Evolutionary conservation across 768 basidiomycete genomes (phyloP).

Genomic region (Wakefieldia striispora): DNA sequence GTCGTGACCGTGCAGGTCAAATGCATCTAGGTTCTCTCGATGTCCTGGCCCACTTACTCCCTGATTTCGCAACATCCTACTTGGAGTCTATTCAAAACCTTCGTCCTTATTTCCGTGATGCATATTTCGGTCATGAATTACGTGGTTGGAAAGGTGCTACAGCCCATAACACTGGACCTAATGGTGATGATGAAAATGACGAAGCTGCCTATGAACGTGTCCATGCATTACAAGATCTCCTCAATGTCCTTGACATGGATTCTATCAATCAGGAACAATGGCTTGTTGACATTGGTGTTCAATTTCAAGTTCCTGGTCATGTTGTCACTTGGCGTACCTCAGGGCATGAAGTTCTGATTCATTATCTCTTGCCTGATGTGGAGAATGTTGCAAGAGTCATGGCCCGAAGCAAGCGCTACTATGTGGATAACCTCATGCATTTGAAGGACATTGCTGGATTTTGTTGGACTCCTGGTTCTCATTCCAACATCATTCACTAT

Average conservation of each 20-base stretch:
- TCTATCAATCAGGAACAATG: neutral
- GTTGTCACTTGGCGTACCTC: constrained; percentile 1
- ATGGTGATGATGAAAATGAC: neutral
- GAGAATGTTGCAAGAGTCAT: neutral
- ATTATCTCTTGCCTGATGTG: neutral
- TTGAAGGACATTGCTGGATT: neutral
- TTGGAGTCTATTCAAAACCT: neutral
- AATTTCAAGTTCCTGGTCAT: neutral
- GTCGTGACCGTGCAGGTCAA: neutral
- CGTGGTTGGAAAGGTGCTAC: constrained; percentile 1
- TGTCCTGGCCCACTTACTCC: neutral
- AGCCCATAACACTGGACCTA: too few relatives aligned
- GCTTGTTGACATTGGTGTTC: neutral
- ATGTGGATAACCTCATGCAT: too few relatives aligned
- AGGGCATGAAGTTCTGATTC: neutral
- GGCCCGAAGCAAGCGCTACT: too few relatives aligned
- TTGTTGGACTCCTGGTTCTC: neutral
- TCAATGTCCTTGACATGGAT: neutral
- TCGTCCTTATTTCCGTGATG: neutral
- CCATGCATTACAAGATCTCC: too few relatives aligned
- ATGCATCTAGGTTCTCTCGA: neutral
- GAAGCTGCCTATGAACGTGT: too few relatives aligned
- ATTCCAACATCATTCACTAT: neutral
- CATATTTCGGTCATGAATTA: constrained; percentile 7
- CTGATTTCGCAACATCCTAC: neutral